Evolutionary conservation across 1,284 basidiomycete species (phyloP), one percentile per base, ranked within the genome.

Genomic region (Polyporus tsugae): DNA sequence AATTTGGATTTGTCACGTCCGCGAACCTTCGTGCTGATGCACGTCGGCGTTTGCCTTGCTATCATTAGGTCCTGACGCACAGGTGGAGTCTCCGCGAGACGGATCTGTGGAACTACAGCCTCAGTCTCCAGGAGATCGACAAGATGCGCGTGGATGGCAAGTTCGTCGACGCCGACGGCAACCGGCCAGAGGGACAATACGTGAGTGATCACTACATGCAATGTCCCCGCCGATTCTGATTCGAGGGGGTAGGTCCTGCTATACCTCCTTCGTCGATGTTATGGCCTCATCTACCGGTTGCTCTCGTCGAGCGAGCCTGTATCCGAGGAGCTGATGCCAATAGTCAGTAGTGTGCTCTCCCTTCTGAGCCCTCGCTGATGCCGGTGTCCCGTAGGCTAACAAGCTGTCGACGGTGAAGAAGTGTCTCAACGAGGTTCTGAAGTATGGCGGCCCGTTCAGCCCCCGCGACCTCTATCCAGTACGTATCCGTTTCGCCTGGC

Each of bases 221-320:
- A 1, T 19, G 11, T 63, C 60, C 7, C 38, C 17, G 25, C 4
- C 25, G 42, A 36, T 61, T 10, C 61, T 65, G 19, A 62, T 52
- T 7, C 22, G 4, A 52, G 75, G 29, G 19, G n/a, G 3, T 29
- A 97, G 96, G 95, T 96, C 10, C 83, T 99, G 62, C 85, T 99
- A 55, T 99, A 98, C 80, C 87, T 99, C 41, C 85, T 99, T 64
- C 86, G 97, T 73, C 89, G 97, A 78, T 99, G 97, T 83, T 98
- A 99, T 80, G 97, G 97, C 72, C 87, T 99, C 64, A 97, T 98
- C 75, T 99, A 98, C 81, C 89, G 94, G 36, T 82, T 99, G 62
- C 89, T 99, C 72, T 97, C 96, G 33, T 97, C 96, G n/a, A 96
- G 95, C 66, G 97, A 99, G 82, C 98, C 98, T 0, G 96, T 99